These are phyloP conservation scores for Hemileccinum impolitum DNA, from an alignment of 768 basidiomycete genomes.

Conservation along the genomic window DNA sequence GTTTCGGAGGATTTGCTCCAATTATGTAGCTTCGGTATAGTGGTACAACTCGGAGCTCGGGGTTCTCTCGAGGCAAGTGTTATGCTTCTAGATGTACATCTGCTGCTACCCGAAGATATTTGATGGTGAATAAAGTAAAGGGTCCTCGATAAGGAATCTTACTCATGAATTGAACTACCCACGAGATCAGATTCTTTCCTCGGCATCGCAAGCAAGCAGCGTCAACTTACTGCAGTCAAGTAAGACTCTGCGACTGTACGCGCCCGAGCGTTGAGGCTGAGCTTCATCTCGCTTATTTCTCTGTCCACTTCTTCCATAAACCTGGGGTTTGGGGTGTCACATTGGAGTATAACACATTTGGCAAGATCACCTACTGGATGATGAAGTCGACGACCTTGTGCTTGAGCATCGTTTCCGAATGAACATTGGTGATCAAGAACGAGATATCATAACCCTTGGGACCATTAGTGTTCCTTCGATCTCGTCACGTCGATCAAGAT, in stretches of 20 bases:
- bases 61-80: constrained; percentile 2
- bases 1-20: neutral
- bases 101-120: constrained; percentile 17
- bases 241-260: constrained; percentile 98
- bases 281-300: constrained; percentile 99
- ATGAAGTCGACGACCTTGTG: constrained; percentile 99
- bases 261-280: constrained; percentile 92
- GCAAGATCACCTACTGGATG: constrained; percentile 70
- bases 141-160: neutral
- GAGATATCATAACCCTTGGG: constrained; percentile 95
- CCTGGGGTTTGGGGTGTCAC: constrained; percentile 36
- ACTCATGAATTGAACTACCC: constrained; percentile 27
- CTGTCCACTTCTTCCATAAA: constrained; percentile 99
- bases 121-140: constrained; percentile 13
- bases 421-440: constrained; percentile 95
- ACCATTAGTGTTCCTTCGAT: constrained; percentile 11
- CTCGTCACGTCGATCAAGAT: constrained; percentile 25
- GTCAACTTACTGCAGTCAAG: constrained; percentile 72
- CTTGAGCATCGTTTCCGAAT: constrained; percentile 98
- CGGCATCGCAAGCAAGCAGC: neutral
- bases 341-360: neutral
- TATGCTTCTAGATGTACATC: constrained; percentile 15
- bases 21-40: constrained; percentile 5
- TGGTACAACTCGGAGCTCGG: constrained; percentile 14
- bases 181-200: constrained; percentile 4